Evolutionary conservation across 2,329 filamentous ascomycete species (phyloP), one percentile per base, ranked within the genome.

Genomic region (Botryotinia narcissicola): DNA sequence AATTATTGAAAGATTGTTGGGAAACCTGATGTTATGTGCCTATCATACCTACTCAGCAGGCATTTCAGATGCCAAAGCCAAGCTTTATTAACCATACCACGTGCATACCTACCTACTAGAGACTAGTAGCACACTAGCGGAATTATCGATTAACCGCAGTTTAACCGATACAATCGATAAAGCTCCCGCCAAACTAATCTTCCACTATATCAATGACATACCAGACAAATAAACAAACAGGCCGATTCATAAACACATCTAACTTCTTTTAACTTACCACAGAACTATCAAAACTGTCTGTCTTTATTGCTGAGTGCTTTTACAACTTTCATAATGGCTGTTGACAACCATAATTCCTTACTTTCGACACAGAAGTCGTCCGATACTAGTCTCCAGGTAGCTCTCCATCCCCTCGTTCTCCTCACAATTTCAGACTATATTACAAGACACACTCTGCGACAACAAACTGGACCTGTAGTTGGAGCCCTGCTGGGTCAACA

Each of bases 351-450:
- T 40, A 91, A 90, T 78, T 84, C 89, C 71, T 86, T 93, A 75
- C 81, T 94, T 64, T 93, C 91, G 9, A 86, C 86, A 73, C 87
- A 90, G 79, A 92, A 90, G 82, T 87, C 89, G 77, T 87, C 88
- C 18, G 80, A 80, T 69, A 91, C 91, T 32, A 89, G 90, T 69
- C 89, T 97, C 62, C 91, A 94, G 76, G 90, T 94, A 73, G 90
- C 94, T 78, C 89, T 99, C 29, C 96, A 99, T 80, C 96, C 96
- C 40, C 91, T 99, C 67, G 95, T 97, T 70, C 92, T 98, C 77
- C 93, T 99, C 83, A 97, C 93, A 77, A 96, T 99, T 79, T 97
- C 95, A 78, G 96, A 99, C 83, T 97, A 97, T 82, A 94, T 98
- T 82, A 97, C 95, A 74, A 90, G 96, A 74, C 95, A 97, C 82